Percentiles rank a stretch among this genome's conserved stretches.
These are phyloP conservation scores for Debaryomycetaceae sp. DNA, from an alignment of 1,139 yeast genomes.

Conservation along the genomic window DNA sequence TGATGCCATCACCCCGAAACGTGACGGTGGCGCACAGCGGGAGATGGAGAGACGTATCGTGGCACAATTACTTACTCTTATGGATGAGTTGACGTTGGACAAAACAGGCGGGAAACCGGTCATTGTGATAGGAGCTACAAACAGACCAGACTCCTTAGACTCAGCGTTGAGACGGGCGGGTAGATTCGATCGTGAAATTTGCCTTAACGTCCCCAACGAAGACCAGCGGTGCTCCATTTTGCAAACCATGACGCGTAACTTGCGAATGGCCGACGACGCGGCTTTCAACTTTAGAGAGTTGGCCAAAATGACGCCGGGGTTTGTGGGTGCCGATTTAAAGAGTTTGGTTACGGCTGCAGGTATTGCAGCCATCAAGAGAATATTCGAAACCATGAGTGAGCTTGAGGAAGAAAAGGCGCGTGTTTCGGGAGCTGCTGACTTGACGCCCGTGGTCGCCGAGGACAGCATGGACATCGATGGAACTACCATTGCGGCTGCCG, in stretches of 20 bases:
- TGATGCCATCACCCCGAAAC: slow-evolving; percentile 96
- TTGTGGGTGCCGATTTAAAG: slow-evolving; percentile 95
- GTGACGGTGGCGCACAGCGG: slow-evolving; percentile 93
- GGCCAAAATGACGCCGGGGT: slow-evolving; percentile 95
- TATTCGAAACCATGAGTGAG: slow-evolving; percentile 53
- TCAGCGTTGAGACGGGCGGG: slow-evolving; percentile 48
- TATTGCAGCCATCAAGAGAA: slow-evolving; percentile 87
- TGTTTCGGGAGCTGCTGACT: slow-evolving; percentile 1
- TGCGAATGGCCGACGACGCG: slow-evolving; percentile 56
- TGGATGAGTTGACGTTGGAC: slow-evolving; percentile 86
- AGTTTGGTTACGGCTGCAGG: slow-evolving; percentile 96
- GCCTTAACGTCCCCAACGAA: slow-evolving; percentile 90
- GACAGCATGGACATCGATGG: slow-evolving; percentile 45
- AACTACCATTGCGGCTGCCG: slow-evolving; percentile 9
- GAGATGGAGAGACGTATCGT: slow-evolving; percentile 98
- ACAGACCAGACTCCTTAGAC: slow-evolving; percentile 46
- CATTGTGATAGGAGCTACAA: slow-evolving; percentile 46
- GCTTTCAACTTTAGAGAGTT: slow-evolving; percentile 63
- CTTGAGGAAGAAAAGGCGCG: slow-evolving; percentile 21
- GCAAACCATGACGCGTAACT: slow-evolving; percentile 61
- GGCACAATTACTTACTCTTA: slow-evolving; percentile 88
- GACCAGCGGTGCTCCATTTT: slow-evolving; percentile 73
- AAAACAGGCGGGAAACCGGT: slow-evolving; percentile 93
- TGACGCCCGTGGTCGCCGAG: slow-evolving; percentile 5
- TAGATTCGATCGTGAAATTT: slow-evolving; percentile 44